phyloP scores from a whole-genome alignment of 148 eudicot species.

The Camellia granthamiana region DNA sequence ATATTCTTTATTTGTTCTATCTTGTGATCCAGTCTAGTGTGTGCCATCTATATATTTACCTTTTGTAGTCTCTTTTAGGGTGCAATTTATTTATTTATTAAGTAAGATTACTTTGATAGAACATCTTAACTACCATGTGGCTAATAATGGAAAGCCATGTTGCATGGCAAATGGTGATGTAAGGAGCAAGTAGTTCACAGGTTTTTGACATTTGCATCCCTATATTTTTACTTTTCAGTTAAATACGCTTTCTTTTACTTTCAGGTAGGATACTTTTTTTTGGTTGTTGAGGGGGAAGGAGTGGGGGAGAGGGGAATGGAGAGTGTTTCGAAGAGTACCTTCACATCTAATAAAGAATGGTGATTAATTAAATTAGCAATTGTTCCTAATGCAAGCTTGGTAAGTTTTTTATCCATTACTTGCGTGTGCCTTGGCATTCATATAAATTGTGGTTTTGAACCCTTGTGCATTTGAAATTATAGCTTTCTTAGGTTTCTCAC shows the following conservation, averaged over 20 bases:
- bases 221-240: no score
- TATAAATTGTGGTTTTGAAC: neutral
- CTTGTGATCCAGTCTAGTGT: neutral
- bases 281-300: no score
- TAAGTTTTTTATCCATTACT: neutral
- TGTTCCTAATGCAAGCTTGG: neutral
- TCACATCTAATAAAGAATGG: neutral
- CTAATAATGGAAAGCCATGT: neutral
- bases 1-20: neutral
- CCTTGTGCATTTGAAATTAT: neutral
- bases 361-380: neutral
- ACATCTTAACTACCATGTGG: neutral
- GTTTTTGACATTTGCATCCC: neutral
- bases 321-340: neutral
- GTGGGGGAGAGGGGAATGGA: neutral
- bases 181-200: neutral
- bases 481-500: slow-evolving; percentile 8
- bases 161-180: neutral
- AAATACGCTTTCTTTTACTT: neutral
- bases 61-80: neutral
- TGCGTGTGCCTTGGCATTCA: neutral
- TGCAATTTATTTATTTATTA: neutral
- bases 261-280: neutral
- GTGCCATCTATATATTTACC: neutral
- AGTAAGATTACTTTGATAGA: neutral